Evolutionary conservation across 176 grass and related monocot species (phyloP).

Genomic region (Elymus sibiricus): DNA sequence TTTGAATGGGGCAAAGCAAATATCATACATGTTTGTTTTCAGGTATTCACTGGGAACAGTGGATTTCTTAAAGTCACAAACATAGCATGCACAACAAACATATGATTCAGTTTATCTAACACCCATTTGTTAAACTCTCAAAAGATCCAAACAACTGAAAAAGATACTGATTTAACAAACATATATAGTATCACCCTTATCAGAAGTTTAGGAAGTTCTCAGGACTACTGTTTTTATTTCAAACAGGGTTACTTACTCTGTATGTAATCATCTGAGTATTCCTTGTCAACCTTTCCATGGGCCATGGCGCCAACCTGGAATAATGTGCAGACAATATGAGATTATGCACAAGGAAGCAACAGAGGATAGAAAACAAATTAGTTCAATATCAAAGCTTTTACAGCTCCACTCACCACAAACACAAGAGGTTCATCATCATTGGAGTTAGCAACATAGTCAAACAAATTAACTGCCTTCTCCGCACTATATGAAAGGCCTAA

Average conservation of each 20-base stretch:
- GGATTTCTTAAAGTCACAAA: not conserved
- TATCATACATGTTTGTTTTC: not conserved
- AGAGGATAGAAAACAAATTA: constrained; percentile 6
- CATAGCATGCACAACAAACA: not conserved
- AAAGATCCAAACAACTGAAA: not conserved
- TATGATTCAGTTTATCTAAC: not conserved
- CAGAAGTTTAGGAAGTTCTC: not conserved
- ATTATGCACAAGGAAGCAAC: not conserved
- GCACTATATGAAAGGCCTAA: constrained; percentile 93
- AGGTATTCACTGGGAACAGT: not conserved
- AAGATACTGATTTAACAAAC: not conserved
- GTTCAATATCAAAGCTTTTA: constrained; percentile 9
- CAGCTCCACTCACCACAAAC: constrained; percentile 64
- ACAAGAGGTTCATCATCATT: constrained; percentile 68
- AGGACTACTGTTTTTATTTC: not conserved
- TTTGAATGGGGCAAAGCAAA: not conserved
- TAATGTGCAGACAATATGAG: constrained; percentile 6
- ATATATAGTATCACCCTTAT: not conserved
- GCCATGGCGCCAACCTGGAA: constrained; percentile 96
- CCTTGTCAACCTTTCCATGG: constrained; percentile 84
- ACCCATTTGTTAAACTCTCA: not conserved
- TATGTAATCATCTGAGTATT: constrained; percentile 86
- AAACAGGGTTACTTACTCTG: constrained; percentile 63
- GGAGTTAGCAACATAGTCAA: constrained; percentile 80
- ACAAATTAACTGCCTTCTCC: constrained; percentile 81